These are phyloP conservation scores for Amanita pseudoporphyria DNA, from an alignment of 768 basidiomycete species.

Conservation along the genomic window DNA sequence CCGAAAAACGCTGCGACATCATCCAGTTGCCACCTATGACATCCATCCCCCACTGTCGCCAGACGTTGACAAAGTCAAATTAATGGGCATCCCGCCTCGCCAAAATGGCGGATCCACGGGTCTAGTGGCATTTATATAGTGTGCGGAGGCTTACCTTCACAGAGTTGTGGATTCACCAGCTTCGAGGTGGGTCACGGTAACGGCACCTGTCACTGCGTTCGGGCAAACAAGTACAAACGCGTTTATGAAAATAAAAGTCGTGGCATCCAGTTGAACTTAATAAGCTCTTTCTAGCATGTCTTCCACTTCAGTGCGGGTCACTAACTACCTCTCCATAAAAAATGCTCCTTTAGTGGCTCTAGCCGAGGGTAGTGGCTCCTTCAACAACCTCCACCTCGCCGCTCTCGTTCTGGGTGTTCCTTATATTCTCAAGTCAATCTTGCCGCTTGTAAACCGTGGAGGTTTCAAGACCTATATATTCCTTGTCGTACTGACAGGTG, in stretches of 20 bases:
- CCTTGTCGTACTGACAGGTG: conserved; percentile 60
- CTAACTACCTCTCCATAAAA: conserved; percentile 69
- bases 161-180: neutral
- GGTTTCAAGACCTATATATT: conserved; percentile 85
- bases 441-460: conserved; percentile 75
- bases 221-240: conserved; percentile 5
- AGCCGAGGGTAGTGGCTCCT: conserved; percentile 78
- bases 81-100: neutral
- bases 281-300: conserved; percentile 21
- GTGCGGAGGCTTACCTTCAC: neutral
- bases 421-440: conserved; percentile 70
- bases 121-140: neutral
- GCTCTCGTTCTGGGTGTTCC: conserved; percentile 71
- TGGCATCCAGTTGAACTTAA: neutral
- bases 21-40: neutral
- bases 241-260: conserved; percentile 3
- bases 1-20: neutral
- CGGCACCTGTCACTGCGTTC: neutral
- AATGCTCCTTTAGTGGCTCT: conserved; percentile 79
- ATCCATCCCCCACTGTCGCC: neutral
- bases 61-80: neutral
- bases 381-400: conserved; percentile 75
- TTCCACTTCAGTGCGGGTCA: conserved; percentile 43
- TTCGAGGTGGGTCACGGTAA: neutral
- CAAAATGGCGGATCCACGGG: neutral